Conservation (phyloP, 192 early-diverging fungal genomes). For the Rhizoclosmatium sp. region DNA sequence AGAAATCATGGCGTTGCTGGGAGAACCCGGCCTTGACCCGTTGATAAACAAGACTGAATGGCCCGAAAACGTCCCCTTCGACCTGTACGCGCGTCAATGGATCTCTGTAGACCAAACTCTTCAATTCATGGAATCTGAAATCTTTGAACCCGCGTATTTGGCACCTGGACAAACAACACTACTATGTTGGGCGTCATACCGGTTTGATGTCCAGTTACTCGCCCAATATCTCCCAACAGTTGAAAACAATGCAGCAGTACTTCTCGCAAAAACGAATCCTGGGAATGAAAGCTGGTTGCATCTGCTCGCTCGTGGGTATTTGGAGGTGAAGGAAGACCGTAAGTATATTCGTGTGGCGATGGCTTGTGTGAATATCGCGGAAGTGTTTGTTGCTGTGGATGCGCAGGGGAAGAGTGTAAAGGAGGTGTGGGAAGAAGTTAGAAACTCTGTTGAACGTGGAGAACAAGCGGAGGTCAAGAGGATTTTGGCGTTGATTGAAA, state of each 20-base stretch:
- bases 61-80: slow-evolving; percentile 9
- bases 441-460: background rate
- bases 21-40: background rate
- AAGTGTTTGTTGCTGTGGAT: background rate
- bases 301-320: slow-evolving; percentile 12
- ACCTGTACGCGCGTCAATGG: slow-evolving; percentile 16
- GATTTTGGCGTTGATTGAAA: slow-evolving; percentile 12
- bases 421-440: slow-evolving; percentile 8
- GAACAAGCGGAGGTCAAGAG: slow-evolving; percentile 4
- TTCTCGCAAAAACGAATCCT: background rate
- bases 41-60: background rate
- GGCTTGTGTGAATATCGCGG: background rate
- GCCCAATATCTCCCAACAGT: slow-evolving; percentile 2
- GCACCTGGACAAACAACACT: background rate
- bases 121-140: slow-evolving; percentile 6
- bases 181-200: slow-evolving; percentile 6
- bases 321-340: background rate
- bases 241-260: background rate
- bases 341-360: background rate
- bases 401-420: slow-evolving; percentile 6
- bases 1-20: background rate
- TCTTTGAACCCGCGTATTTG: background rate
- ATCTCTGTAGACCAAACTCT: background rate
- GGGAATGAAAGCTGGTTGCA: slow-evolving; percentile 15
- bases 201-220: slow-evolving; percentile 20